These are phyloP conservation scores for Hypoxylon sp. DNA, from an alignment of 2,329 filamentous ascomycete genomes.

Conservation along the genomic window DNA sequence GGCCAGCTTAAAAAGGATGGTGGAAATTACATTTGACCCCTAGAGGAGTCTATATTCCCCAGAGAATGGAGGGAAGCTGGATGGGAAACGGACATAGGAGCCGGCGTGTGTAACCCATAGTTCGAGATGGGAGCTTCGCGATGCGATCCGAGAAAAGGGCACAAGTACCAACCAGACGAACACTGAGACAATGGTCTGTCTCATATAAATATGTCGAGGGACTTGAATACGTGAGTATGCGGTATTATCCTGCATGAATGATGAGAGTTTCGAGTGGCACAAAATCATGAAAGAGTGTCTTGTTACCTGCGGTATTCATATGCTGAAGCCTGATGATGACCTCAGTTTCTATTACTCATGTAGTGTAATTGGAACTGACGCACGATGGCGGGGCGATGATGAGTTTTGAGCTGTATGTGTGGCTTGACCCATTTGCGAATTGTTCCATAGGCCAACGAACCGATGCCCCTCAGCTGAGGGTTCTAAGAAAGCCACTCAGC, in stretches of 20 bases:
- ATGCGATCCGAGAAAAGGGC: constrained; percentile 17
- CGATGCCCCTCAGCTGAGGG: background rate
- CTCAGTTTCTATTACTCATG: constrained; percentile 7
- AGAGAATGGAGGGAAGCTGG: background rate
- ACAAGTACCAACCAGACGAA: constrained; percentile 1
- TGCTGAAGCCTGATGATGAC: constrained; percentile 7
- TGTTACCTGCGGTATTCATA: constrained; percentile 2
- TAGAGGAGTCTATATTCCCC: constrained; percentile 5
- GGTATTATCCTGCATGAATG: constrained; percentile 35
- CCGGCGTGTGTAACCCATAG: constrained; percentile 12
- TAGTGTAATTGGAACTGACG: constrained; percentile 23
- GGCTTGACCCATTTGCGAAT: constrained; percentile 32
- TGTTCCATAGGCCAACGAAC: constrained; percentile 2
- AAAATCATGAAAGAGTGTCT: constrained; percentile 9
- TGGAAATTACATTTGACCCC: constrained; percentile 2
- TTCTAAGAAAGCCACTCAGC: constrained; percentile 15
- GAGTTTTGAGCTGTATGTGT: constrained; percentile 32
- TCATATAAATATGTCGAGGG: constrained; percentile 24
- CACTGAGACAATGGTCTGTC: constrained; percentile 24
- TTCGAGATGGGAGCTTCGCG: constrained; percentile 1
- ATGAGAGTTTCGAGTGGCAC: constrained; percentile 26
- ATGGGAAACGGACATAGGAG: constrained; percentile 13
- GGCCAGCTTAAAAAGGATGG: background rate
- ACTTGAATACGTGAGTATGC: constrained; percentile 14
- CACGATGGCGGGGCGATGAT: constrained; percentile 35